phyloP scores from a whole-genome alignment of 768 basidiomycete genomes.

The Kwoniella dendrophila region DNA sequence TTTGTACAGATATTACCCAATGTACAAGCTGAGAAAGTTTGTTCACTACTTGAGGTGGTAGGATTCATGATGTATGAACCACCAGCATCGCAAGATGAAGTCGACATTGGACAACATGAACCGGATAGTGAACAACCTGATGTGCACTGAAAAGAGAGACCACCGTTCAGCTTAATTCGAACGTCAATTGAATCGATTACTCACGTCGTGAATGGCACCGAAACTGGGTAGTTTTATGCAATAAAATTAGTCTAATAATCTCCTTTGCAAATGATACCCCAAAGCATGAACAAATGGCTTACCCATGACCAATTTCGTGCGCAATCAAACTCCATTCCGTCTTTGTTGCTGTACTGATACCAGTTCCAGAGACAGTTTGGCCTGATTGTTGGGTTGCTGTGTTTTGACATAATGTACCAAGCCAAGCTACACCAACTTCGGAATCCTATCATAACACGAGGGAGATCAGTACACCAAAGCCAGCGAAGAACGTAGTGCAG shows the following conservation, averaged over 20 bases:
- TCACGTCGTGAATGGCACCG: constrained; percentile 67
- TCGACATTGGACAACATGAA: constrained; percentile 70
- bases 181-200: not conserved
- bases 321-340: constrained; percentile 61
- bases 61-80: constrained; percentile 82
- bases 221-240: constrained; percentile 65
- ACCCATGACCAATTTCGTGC: constrained; percentile 54
- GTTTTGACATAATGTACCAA: constrained; percentile 70
- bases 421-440: constrained; percentile 76
- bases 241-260: no score
- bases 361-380: constrained; percentile 73
- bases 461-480: not conserved
- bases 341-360: constrained; percentile 73
- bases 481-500: not conserved
- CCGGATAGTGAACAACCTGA: constrained; percentile 65
- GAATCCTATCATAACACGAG: constrained; percentile 23
- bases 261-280: no score
- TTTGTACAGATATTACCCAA: constrained; percentile 83
- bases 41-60: constrained; percentile 66
- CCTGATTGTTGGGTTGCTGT: constrained; percentile 57
- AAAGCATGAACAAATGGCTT: constrained; percentile 8
- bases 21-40: constrained; percentile 73
- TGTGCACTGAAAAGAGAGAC: constrained; percentile 61
- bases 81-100: constrained; percentile 66
- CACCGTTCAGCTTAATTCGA: not conserved